Conservation (phyloP, 306 rosid species). For the Delonix regia region DNA sequence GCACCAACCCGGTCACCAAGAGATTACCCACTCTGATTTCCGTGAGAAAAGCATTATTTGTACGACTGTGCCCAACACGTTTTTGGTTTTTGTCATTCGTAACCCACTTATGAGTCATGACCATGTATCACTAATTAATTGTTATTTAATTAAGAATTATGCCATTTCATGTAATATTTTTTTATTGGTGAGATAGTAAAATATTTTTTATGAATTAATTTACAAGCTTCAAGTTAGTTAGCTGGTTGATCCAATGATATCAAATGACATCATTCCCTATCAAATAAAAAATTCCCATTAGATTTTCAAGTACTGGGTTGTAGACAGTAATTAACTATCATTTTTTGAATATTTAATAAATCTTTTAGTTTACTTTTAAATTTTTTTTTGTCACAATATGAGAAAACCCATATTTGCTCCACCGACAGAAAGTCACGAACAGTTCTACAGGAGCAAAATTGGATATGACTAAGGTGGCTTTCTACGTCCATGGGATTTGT, state of each 20-base stretch:
- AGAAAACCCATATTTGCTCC: neutral
- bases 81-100: neutral
- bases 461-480: no score
- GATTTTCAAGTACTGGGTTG: neutral
- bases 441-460: neutral
- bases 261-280: neutral
- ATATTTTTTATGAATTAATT: neutral
- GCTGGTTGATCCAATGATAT: neutral
- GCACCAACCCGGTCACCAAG: slow-evolving; percentile 5
- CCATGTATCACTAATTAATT: neutral
- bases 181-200: neutral
- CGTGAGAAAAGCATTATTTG: slow-evolving; percentile 17
- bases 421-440: neutral
- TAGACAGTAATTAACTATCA: neutral
- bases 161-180: neutral
- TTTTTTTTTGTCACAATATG: neutral
- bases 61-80: slow-evolving; percentile 35
- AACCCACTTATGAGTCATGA: neutral
- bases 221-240: neutral
- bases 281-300: neutral
- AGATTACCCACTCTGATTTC: slow-evolving; percentile 27
- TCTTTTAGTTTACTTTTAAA: neutral
- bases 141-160: neutral
- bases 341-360: neutral
- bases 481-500: no score